Evolutionary conservation across 2,329 filamentous ascomycete genomes (phyloP), one percentile per base, ranked within the genome.

Genomic region (Nakataea oryzae): DNA sequence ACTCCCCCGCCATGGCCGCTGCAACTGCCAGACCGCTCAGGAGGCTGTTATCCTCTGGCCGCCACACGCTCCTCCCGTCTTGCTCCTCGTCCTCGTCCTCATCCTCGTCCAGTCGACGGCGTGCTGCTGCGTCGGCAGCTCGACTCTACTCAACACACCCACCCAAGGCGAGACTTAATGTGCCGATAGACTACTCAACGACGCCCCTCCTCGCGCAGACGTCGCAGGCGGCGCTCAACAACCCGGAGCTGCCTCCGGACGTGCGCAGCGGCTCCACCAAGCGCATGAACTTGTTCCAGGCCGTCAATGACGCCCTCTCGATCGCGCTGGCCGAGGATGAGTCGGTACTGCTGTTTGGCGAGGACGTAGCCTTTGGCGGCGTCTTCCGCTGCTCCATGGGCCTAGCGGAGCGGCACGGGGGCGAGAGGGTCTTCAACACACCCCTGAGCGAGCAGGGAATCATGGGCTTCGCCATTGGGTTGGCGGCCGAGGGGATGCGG

Each of bases 311-410:
- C 66, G 93, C 93, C 13, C 81, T 99, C 27, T 85, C 89, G 27
- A 90, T 88, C 63, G 91, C 93, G 28, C 81, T 99, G 30, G 85
- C 88, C 21, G 85, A 88, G 47, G 93, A 97, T 69, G 91, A 96
- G 66, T 86, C 88, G 24, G 91, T 96, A 27, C 78, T 97, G 62
- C 82, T 99, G 12, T 99, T 99, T 70, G 95, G 95, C 55, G 95
- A 99, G 75, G 95, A 99, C 72, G 92, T 99, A 9, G 91, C 95
- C 17, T 99, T 99, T 63, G 95, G 95, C 55, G 95, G 95, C 61
- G 95, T 99, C 21, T 99, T 99, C 71, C 85, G 95, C 62, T 97
- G 92, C 75, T 93, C 91, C 34, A 93, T 95, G 86, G 91, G 93
- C 68, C 81, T 99, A 21, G 86, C 91, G 34, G 89, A 92, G 65